Percentiles rank a stretch among this genome's conserved stretches.
These are phyloP conservation scores for Anastatica hierochuntica DNA, from an alignment of 345 rosid species.

Conservation along the genomic window DNA sequence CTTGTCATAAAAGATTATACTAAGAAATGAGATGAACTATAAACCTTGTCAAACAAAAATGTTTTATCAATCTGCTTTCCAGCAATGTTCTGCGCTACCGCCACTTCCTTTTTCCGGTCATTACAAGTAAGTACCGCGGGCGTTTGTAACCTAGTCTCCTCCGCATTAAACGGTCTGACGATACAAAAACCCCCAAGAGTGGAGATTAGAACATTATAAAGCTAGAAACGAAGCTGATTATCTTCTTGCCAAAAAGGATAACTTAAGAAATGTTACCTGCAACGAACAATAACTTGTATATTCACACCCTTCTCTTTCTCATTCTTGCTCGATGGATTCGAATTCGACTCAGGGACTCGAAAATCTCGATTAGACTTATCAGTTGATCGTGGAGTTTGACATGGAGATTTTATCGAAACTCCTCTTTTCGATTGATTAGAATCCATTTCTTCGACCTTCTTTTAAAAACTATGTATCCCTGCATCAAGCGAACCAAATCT, in stretches of 20 bases:
- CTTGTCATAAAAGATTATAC: not conserved
- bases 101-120: constrained; percentile 81
- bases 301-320: constrained; percentile 96
- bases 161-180: constrained; percentile 75
- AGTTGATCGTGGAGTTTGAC: constrained; percentile 84
- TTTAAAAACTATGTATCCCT: constrained; percentile 6
- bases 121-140: constrained; percentile 79
- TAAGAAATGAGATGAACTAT: not conserved
- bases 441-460: constrained; percentile 35
- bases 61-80: constrained; percentile 96
- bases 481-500: not conserved
- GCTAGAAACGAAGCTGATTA: too few species aligned
- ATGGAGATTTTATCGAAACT: constrained; percentile 56
- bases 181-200: not conserved
- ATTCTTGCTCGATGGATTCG: constrained; percentile 41
- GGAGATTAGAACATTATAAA: constrained; percentile 11
- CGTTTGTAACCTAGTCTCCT: constrained; percentile 62
- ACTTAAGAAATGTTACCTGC: constrained; percentile 45
- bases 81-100: constrained; percentile 75
- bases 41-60: constrained; percentile 90
- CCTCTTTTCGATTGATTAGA: constrained; percentile 53
- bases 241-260: not conserved
- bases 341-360: constrained; percentile 50
- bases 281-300: constrained; percentile 92
- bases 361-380: constrained; percentile 85